A percentile compares a stretch with the other conserved stretches of the same genome.
Evolutionary conservation across 352 stramenopile genomes (phyloP).

Genomic region (Globisporangium cystogenes): DNA sequence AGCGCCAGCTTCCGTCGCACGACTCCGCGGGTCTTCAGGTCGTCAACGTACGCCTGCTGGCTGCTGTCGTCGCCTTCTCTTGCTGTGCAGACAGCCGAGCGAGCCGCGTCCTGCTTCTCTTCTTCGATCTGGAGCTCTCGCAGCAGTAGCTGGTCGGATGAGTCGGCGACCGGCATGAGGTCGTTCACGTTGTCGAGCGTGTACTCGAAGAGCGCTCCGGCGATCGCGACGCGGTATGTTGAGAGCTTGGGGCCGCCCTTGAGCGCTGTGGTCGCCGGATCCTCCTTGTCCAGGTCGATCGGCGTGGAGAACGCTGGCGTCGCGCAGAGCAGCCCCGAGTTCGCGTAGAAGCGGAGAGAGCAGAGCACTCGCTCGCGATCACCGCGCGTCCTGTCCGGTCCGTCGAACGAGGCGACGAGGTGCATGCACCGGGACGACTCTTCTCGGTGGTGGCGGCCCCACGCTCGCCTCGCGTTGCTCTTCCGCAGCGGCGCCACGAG

Average conservation of each 20-base stretch:
- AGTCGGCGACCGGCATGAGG: conserved; percentile 29
- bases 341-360: conserved; percentile 42
- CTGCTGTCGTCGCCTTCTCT: not conserved
- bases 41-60: conserved; percentile 7
- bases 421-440: conserved; percentile 60
- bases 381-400: not conserved
- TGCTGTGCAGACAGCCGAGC: conserved; percentile 7
- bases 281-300: conserved; percentile 30
- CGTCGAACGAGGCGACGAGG: conserved; percentile 32
- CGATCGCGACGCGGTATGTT: conserved; percentile 34
- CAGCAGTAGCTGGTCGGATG: conserved; percentile 30
- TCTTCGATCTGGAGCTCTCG: conserved; percentile 41
- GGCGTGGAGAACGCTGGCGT: conserved; percentile 51
- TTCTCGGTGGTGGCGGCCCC: conserved; percentile 41
- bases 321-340: conserved; percentile 40
- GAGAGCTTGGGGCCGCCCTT: conserved; percentile 36
- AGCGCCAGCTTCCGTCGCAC: conserved; percentile 8
- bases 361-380: conserved; percentile 28
- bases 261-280: conserved; percentile 18
- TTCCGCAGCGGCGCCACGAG: conserved; percentile 17
- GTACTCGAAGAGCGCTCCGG: conserved; percentile 46
- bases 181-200: conserved; percentile 57
- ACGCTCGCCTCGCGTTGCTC: conserved; percentile 23
- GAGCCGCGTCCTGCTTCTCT: conserved; percentile 22
- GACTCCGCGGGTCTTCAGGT: conserved; percentile 5